Base-by-base conservation (phyloP, 2,329 filamentous ascomycete species). In the Huntiella savannae region DNA sequence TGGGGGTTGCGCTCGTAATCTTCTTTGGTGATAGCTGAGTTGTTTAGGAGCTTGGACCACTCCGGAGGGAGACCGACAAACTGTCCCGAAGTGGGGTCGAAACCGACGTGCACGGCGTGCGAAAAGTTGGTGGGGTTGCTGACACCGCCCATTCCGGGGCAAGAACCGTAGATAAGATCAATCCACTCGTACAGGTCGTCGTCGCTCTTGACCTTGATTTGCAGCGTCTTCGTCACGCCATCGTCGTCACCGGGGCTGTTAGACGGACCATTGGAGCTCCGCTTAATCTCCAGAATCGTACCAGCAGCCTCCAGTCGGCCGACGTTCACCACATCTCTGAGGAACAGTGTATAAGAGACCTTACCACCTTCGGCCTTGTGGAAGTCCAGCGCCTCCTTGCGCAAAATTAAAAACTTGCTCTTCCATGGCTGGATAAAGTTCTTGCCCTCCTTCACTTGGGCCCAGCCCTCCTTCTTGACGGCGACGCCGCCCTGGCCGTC, bases 171-270 rank as follows among this genome's bases (percentile, higher is more conserved):
- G 54, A 98, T 92, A 60, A 87, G 84, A 62, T 98, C 91, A 57
- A 96, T 94, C 91, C 91, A 98, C 56, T 93, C 86, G 62, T 98
- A 98, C 46, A 98, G 77, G 55, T 98, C 91, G 58, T 94, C 88
- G 57, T 98, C 91, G 48, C 79, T 82, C 63, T 95, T 93, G 55
- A 96, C 86, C 59, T 82, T 85, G 60, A 94, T 91, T 52, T 91
- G 86, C 45, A 95, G 75, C 3, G 84, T 82, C 60, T 82, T 85
- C 49, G 79, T 82, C 6, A 79, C 73, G 33, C 83, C 78, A 53
- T 95, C 88, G 53, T 85, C 79, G 40, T 82, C 82, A 44, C 79
- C 75, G 8, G 85, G 74, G 50, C 80, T 83, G 43, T 72, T 75
- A 40, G 79, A 83, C 35, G 71, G 64, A 35, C 75, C 77, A 55